Base-by-base conservation (phyloP, 2,329 filamentous ascomycete genomes). In the Penicillium sp. region DNA sequence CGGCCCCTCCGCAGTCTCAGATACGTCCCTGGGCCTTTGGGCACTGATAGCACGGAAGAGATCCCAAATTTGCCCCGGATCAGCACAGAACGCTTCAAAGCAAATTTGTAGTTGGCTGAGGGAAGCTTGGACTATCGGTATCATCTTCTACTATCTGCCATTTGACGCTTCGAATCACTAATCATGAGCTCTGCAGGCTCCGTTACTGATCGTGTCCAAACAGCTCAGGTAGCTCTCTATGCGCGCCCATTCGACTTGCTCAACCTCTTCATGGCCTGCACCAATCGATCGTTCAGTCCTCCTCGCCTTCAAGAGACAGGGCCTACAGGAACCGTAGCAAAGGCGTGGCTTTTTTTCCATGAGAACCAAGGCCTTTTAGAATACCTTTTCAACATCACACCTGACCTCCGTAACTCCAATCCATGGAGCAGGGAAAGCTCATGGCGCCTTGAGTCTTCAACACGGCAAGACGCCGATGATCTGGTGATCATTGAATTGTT, bases 41-140 rank as follows among this genome's bases (percentile, higher is more conserved):
- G 77, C 81, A 15, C 81, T 82, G 49, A 70, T 95, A 39, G 76
- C 94, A 33, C 81, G 85, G 51, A 75, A 85, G 38, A 83, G 85
- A 47, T 85, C 87, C 59, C 79, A 82, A 26, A 81, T 86, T 62
- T 84, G 87, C 42, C 87, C 89, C 1, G 86, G 83, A 52, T 82
- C 83, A 33, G 88, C 83, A 59, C 82, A 85, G 60, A 78, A 79
- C 36, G 87, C 85, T 3, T 85, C 84, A 34, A 87, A 85, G 58
- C 84, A 88, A 62, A 81, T 94, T 33, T 82, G 94, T 51, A 81
- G 85, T 62, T 99, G 94, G 94, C 70, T 94, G 1, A 85, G 91
- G 62, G 81, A 85, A 31, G 86, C 82, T 63, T 99, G 93, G 91
- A 85, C 85, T 59, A 88, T 91, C 59, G 85, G 89, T 93, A 77